phyloP scores from a whole-genome alignment of 257 asterid genomes.

The Solanum gracilifrons region DNA sequence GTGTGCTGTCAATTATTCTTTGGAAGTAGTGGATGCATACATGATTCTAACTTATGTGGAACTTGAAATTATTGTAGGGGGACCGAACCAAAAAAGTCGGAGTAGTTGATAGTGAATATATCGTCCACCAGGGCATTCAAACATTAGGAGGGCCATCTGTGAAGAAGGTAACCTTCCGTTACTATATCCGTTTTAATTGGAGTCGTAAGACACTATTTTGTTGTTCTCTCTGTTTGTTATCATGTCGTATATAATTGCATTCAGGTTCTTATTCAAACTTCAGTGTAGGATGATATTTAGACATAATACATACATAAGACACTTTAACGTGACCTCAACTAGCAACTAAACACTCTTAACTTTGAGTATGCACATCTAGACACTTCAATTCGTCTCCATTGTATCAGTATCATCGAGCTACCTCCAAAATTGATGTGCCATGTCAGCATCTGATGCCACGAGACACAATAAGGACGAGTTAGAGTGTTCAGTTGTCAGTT shows the following conservation, averaged over 20 bases:
- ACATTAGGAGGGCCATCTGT: constrained; percentile 86
- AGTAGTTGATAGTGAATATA: constrained; percentile 80
- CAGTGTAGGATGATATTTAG: neutral
- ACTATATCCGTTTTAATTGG: neutral
- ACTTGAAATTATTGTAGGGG: constrained; percentile 34
- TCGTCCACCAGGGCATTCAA: constrained; percentile 93
- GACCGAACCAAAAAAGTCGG: constrained; percentile 83
- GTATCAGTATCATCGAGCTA: neutral
- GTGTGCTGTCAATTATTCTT: neutral
- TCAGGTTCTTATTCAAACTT: neutral
- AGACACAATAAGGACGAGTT: neutral
- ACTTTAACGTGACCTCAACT: neutral
- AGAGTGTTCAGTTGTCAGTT: neutral
- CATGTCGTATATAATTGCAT: neutral
- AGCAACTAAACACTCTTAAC: neutral
- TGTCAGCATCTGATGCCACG: neutral
- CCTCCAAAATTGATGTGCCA: neutral
- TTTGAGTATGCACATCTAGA: neutral
- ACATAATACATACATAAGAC: neutral
- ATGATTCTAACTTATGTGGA: neutral
- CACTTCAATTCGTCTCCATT: neutral
- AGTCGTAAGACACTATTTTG: neutral
- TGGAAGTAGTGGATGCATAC: neutral
- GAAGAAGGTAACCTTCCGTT: constrained; percentile 31
- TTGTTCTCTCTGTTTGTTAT: neutral